Evolutionary conservation across 2,329 filamentous ascomycete species (phyloP).

Genomic region (Myriosclerotinia duriaeana): DNA sequence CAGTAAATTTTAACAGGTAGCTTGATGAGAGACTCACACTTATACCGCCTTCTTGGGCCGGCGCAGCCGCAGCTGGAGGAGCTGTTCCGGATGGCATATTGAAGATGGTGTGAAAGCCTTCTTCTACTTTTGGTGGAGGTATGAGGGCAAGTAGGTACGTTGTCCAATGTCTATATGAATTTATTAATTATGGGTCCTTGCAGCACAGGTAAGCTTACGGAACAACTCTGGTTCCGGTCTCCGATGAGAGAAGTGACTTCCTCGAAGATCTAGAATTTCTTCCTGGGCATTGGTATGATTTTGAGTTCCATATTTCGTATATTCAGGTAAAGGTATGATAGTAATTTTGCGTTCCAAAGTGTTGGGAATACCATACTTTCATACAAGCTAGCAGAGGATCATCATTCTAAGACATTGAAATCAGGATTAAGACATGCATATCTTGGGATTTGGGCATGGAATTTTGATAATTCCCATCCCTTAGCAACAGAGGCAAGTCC

Average conservation of each 20-base stretch:
- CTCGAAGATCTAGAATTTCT: not conserved
- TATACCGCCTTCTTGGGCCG: conserved; percentile 37
- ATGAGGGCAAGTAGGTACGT: not conserved
- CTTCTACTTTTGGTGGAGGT: not conserved
- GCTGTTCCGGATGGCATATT: conserved; percentile 40
- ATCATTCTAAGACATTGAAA: not conserved
- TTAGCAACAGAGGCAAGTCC: not conserved
- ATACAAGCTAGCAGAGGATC: not conserved
- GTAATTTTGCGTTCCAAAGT: not conserved
- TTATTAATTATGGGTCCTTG: conserved; percentile 8
- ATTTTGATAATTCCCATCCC: not conserved
- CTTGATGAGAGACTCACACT: conserved; percentile 35
- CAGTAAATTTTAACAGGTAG: conserved; percentile 22
- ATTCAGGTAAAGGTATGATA: too few relatives aligned
- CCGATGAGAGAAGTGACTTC: not conserved
- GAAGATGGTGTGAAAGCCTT: conserved; percentile 22
- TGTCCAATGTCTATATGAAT: conserved; percentile 3
- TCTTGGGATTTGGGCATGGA: not conserved
- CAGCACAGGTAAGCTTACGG: not conserved
- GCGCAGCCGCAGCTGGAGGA: conserved; percentile 37
- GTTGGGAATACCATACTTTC: not conserved
- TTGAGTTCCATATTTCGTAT: too few relatives aligned
- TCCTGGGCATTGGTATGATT: too few relatives aligned
- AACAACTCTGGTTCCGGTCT: not conserved
- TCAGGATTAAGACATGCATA: not conserved